Evolutionary conservation across 768 basidiomycete genomes (phyloP).

Genomic region (Termitomyces eurrhizus): DNA sequence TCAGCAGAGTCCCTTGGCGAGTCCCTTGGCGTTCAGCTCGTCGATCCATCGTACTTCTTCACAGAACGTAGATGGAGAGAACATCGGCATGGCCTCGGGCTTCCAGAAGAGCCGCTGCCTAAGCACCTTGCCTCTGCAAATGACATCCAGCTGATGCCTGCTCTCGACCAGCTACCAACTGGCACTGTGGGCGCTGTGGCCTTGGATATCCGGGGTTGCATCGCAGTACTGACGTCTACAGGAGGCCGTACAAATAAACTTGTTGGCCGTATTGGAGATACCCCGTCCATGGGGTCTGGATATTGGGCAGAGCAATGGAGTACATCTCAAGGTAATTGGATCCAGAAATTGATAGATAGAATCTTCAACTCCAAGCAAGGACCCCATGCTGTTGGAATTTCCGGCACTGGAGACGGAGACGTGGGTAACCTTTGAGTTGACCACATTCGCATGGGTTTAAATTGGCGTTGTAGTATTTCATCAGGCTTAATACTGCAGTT

Average conservation of each 20-base stretch:
- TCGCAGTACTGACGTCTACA: slow-evolving; percentile 71
- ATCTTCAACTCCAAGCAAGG: slow-evolving; percentile 24
- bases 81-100: slow-evolving; percentile 67
- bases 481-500: slow-evolving; percentile 62
- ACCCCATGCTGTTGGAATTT: slow-evolving; percentile 60
- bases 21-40: slow-evolving; percentile 50
- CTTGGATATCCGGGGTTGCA: slow-evolving; percentile 69
- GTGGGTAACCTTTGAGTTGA: slow-evolving; percentile 34
- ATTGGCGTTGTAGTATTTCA: slow-evolving; percentile 58
- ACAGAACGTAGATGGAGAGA: slow-evolving; percentile 74
- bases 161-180: slow-evolving; percentile 58
- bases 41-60: slow-evolving; percentile 77
- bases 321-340: slow-evolving; percentile 21
- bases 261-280: slow-evolving; percentile 80
- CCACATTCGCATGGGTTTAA: neutral
- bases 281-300: slow-evolving; percentile 71
- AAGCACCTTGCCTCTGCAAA: slow-evolving; percentile 12
- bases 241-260: slow-evolving; percentile 84
- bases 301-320: slow-evolving; percentile 86
- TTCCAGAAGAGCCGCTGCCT: slow-evolving; percentile 64
- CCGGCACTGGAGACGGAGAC: slow-evolving; percentile 84
- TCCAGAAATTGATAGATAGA: slow-evolving; percentile 26
- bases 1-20: slow-evolving; percentile 61
- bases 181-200: slow-evolving; percentile 88
- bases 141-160: slow-evolving; percentile 17